Base-by-base conservation (phyloP, 129 eudicot genomes). In the Lactuca sativa region DNA sequence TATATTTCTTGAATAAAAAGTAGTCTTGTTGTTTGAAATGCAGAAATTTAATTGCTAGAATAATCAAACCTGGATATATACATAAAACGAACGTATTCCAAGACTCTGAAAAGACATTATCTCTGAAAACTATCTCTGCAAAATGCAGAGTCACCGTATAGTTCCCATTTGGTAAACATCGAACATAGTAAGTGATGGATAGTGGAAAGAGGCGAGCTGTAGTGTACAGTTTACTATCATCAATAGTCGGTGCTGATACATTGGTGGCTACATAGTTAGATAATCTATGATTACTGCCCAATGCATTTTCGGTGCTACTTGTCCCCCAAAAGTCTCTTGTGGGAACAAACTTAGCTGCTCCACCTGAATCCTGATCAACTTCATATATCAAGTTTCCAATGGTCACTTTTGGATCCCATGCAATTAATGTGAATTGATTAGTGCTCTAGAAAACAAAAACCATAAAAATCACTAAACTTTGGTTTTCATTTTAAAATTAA, bases 41-140 rank as follows among this genome's bases (percentile, higher is more conserved):
- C 30, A 25, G 30, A 25, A 25, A 25, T 25, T 25, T 25, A 25
- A 25, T 25, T 25, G 30, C 30, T 0, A 25, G 30, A 25, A 17
- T 32, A 18, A 17, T 18, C 21, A 18, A 18, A 18, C 95, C 95
- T 88, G 90, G 59, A 85, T 66, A 77, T 88, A 88, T 62, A 88
- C 79, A 67, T 88, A 88, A 70, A 88, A 88, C 12, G 78, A 48
- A 34, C 95, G 84, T 78, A 71, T 78, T 56, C 95, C 95, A 53
- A 88, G 90, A 66, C 90, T 81, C 49, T 62, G 75, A 56, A 7
- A 85, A 16, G 90, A 79, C 13, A 66, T 82, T 25, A 25, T 25
- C 30, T 25, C 30, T 25, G 30, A 25, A 25, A 25, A 25, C 30
- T 25, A 25, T 25, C 30, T 25, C 30, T 25, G 30, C 30, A 1